These are phyloP conservation scores for Arthrobotrys entomopaga DNA, from an alignment of 2,329 filamentous ascomycete genomes.

Conservation along the genomic window DNA sequence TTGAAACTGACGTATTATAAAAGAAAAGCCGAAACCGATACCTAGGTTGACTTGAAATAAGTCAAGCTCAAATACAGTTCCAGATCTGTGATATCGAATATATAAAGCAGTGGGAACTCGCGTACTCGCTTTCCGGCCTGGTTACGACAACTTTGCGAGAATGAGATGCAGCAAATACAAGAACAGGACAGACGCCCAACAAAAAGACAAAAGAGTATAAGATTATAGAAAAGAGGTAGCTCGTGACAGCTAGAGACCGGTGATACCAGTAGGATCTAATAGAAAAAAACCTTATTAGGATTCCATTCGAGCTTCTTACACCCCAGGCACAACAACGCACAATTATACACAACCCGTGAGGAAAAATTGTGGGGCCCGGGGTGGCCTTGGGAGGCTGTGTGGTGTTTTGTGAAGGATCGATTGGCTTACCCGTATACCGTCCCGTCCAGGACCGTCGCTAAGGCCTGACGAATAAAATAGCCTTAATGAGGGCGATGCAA, in stretches of 20 bases:
- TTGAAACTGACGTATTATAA: constrained; percentile 31
- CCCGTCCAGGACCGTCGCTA: constrained; percentile 46
- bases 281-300: constrained; percentile 36
- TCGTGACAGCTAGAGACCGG: constrained; percentile 18
- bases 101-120: constrained; percentile 15
- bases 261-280: constrained; percentile 46
- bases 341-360: constrained; percentile 9
- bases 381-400: constrained; percentile 40
- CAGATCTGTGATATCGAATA: constrained; percentile 43
- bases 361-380: constrained; percentile 24
- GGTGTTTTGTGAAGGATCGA: constrained; percentile 52
- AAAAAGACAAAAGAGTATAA: constrained; percentile 41
- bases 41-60: constrained; percentile 23
- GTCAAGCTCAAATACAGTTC: constrained; percentile 39
- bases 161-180: constrained; percentile 35
- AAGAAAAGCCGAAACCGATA: constrained; percentile 39
- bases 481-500: constrained; percentile 23
- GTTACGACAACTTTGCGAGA: constrained; percentile 30
- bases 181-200: constrained; percentile 20
- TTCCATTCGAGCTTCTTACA: constrained; percentile 18
- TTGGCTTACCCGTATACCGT: constrained; percentile 49
- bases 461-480: constrained; percentile 35
- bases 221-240: constrained; percentile 30
- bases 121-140: constrained; percentile 17
- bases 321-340: constrained; percentile 28